A percentile compares a stretch with the other conserved stretches of the same genome.
Evolutionary conservation across 495 filamentous ascomycete species (phyloP).

Genomic region (Trichocladium uniseriatum): DNA sequence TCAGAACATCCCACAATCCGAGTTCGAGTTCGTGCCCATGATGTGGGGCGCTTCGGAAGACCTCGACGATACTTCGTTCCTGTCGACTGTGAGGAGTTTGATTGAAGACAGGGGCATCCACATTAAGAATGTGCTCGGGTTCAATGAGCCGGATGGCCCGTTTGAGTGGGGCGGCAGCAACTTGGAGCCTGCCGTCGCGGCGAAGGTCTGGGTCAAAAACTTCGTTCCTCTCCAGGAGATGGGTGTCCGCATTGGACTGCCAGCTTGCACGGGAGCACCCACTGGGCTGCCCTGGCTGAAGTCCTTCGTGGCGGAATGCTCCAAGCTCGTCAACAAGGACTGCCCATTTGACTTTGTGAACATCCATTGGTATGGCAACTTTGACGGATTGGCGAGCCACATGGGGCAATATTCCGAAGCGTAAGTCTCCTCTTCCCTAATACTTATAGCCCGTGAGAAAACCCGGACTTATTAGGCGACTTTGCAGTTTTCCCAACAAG

Average conservation of each 20-base stretch:
- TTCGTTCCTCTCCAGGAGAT: slow-evolving; percentile 53
- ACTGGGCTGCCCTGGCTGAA: slow-evolving; percentile 54
- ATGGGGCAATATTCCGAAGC: slow-evolving; percentile 50
- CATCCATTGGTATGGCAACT: slow-evolving; percentile 70
- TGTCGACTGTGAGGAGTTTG: slow-evolving; percentile 41
- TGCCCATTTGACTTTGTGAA: slow-evolving; percentile 66
- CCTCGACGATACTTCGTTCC: slow-evolving; percentile 45
- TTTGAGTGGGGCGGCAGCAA: slow-evolving; percentile 46
- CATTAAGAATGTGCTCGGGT: slow-evolving; percentile 55
- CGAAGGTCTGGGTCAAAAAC: slow-evolving; percentile 54
- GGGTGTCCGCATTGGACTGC: slow-evolving; percentile 49
- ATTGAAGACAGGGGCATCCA: slow-evolving; percentile 44
- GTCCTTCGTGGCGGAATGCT: slow-evolving; percentile 49
- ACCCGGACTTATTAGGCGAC: slow-evolving; percentile 2
- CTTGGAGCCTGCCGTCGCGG: slow-evolving; percentile 48
- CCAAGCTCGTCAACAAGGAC: slow-evolving; percentile 35
- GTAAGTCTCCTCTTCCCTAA: slow-evolving; percentile 29
- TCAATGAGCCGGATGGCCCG: slow-evolving; percentile 65
- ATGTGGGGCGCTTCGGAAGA: slow-evolving; percentile 52
- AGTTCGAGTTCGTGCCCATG: slow-evolving; percentile 70
- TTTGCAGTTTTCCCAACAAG: slow-evolving; percentile 45
- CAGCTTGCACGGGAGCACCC: slow-evolving; percentile 47
- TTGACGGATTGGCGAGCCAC: slow-evolving; percentile 62
- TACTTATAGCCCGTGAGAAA: too few species aligned
- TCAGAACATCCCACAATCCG: slow-evolving; percentile 30